Conservation (phyloP, 495 filamentous ascomycete species). For the Chaetomium cochliodes region DNA sequence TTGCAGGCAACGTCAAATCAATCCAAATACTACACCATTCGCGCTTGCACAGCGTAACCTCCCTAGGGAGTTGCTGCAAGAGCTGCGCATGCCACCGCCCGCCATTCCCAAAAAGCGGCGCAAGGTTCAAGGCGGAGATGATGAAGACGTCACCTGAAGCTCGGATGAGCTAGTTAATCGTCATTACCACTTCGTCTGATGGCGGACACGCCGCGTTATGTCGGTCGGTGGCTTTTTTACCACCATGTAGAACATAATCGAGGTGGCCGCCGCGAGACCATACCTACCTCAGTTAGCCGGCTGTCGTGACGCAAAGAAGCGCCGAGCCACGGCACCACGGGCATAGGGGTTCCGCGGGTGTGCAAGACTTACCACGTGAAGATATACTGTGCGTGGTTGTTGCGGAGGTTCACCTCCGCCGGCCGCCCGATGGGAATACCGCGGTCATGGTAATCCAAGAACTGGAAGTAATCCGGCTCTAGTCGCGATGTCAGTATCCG, state of each 20-base stretch:
- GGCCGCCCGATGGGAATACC: slow-evolving; percentile 93
- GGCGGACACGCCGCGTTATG: slow-evolving; percentile 68
- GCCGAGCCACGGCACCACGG: neutral
- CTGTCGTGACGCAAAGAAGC: neutral
- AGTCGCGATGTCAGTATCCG: slow-evolving; percentile 11
- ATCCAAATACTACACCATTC: slow-evolving; percentile 69
- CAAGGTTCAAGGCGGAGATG: slow-evolving; percentile 22
- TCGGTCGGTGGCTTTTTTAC: slow-evolving; percentile 78
- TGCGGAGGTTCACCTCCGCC: slow-evolving; percentile 88
- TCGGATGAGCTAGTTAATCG: neutral
- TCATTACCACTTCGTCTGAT: slow-evolving; percentile 74
- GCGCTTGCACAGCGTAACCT: slow-evolving; percentile 78
- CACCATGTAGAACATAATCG: slow-evolving; percentile 94
- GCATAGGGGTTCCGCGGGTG: neutral
- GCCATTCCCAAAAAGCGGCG: slow-evolving; percentile 29
- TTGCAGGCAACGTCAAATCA: slow-evolving; percentile 74
- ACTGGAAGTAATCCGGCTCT: slow-evolving; percentile 75
- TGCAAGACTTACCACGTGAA: slow-evolving; percentile 79
- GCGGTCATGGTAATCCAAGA: slow-evolving; percentile 66
- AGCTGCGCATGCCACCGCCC: slow-evolving; percentile 70
- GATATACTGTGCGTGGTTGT: slow-evolving; percentile 97
- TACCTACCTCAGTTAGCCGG: slow-evolving; percentile 60
- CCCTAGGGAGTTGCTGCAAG: slow-evolving; percentile 77
- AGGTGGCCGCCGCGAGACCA: slow-evolving; percentile 78
- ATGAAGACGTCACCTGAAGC: slow-evolving; percentile 33